Base-by-base conservation (phyloP, 1,139 yeast species). In the Zygoascus meyerae region DNA sequence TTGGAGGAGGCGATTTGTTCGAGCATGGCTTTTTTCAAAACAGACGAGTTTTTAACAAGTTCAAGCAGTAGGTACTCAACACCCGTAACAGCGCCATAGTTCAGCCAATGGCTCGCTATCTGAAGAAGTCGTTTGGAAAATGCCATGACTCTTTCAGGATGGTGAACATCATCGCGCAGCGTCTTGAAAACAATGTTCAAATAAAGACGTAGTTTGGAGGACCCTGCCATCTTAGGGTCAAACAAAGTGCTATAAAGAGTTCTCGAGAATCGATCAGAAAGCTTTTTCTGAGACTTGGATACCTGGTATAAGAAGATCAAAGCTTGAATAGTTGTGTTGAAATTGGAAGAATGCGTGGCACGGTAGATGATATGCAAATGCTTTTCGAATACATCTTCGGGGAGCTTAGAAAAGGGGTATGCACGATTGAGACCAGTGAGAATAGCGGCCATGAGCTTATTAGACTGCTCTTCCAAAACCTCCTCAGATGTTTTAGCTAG, bases 351-450 rank as follows among this genome's bases (percentile, higher is more conserved):
- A 65, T 92, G 97, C 2, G 97, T 90, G 60, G 92, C 90, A 60
- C 80, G 80, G 72, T 84, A 94, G 49, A 92, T 71, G 0, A 95
- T 84, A 60, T 87, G 83, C 61, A 90, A 73, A 67, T 94, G 97
- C 52, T 75, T 72, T 54, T 81, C 79, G 65, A 86, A 90, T 7
- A 79, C 77, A 16, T 80, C 81, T 45, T 79, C 74, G 7, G 95
- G 85, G 48, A 94, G 72, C 52, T 79, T 75, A 1, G 96, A 82
- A 63, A 86, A 92, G 48, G 98, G 97, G 73, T 86, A 90, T 0
- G 98, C 94, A 69, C 99, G 84, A 65, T 94, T 94, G 52, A 92
- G 78, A 55, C 99, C 99, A 1, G 98, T 89, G 54, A 92, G 77
- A 51, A 94, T 77, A 16, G 96, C 97, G 32, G 96, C 83, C 57